Conservation (phyloP, 768 basidiomycete species). For the Tylopilus felleus region DNA sequence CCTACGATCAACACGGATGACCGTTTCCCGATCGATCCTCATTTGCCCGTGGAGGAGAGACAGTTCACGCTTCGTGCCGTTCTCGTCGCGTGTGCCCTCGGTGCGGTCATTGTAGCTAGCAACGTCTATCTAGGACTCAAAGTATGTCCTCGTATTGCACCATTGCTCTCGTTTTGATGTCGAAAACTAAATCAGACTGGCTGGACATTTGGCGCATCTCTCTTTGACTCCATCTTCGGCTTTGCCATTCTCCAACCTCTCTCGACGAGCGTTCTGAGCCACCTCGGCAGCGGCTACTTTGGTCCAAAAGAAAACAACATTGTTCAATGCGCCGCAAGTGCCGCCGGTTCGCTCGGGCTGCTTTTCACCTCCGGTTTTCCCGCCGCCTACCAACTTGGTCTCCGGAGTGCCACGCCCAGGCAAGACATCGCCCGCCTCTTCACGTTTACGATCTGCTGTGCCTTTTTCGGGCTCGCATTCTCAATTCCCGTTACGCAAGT, state of each 20-base stretch:
- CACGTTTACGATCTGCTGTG: constrained; percentile 49
- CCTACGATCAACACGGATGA: constrained; percentile 26
- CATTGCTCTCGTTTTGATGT: not conserved
- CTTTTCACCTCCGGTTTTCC: constrained; percentile 60
- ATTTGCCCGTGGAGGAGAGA: constrained; percentile 39
- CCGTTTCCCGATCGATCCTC: constrained; percentile 54
- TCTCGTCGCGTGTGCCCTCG: constrained; percentile 48
- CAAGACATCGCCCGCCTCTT: constrained; percentile 56
- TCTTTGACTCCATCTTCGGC: constrained; percentile 42
- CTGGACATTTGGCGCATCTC: constrained; percentile 60
- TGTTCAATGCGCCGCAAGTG: constrained; percentile 25
- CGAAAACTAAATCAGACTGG: constrained; percentile 39
- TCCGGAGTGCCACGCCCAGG: constrained; percentile 43
- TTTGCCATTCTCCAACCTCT: constrained; percentile 59
- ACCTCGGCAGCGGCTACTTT: constrained; percentile 51
- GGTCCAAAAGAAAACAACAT: constrained; percentile 58
- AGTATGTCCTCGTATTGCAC: constrained; percentile 10
- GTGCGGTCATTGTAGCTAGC: constrained; percentile 55
- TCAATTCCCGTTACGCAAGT: constrained; percentile 57
- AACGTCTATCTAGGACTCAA: constrained; percentile 69
- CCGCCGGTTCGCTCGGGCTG: constrained; percentile 57
- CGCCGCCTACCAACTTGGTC: constrained; percentile 54
- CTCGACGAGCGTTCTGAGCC: constrained; percentile 43
- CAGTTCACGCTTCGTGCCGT: constrained; percentile 53
- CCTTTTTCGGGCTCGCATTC: constrained; percentile 67